Percentiles rank a stretch among this genome's conserved stretches.
phyloP scores from a whole-genome alignment of 2,329 filamentous ascomycete species.

The Dactylellina cionopaga region DNA sequence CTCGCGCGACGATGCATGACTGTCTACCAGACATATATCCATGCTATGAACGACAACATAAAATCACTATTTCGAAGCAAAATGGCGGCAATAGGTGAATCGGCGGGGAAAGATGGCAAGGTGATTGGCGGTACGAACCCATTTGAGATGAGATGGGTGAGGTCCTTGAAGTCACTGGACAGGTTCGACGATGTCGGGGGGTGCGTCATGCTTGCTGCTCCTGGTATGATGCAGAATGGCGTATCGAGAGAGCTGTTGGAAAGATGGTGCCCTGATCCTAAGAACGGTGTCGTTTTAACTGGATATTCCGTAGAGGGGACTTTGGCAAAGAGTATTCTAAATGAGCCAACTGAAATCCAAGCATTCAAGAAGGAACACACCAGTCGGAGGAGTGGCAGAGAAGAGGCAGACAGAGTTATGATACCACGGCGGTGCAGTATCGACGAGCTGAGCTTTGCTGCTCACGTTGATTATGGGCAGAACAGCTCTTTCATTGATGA shows the following conservation, averaged over 20 bases:
- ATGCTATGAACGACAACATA: constrained; percentile 99
- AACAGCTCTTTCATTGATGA: constrained; percentile 98
- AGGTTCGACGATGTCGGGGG: constrained; percentile 94
- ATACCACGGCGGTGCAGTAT: constrained; percentile 92
- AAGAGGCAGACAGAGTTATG: constrained; percentile 78
- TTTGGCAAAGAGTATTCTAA: constrained; percentile 95
- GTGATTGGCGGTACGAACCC: constrained; percentile 63
- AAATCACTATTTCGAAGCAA: constrained; percentile 65
- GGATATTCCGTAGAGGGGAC: constrained; percentile 98
- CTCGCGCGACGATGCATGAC: constrained; percentile 97
- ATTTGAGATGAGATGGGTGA: constrained; percentile 96
- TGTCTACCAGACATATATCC: constrained; percentile 97
- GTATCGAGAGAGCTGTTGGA: constrained; percentile 92
- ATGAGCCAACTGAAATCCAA: constrained; percentile 92
- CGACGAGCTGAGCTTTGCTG: constrained; percentile 93
- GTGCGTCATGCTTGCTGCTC: constrained; percentile 96
- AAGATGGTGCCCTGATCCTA: constrained; percentile 93
- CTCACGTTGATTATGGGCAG: constrained; percentile 94
- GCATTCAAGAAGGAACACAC: constrained; percentile 83
- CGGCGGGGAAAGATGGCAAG: constrained; percentile 74
- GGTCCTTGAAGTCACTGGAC: constrained; percentile 90
- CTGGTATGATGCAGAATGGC: constrained; percentile 92
- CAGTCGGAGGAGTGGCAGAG: constrained; percentile 66
- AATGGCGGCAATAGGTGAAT: constrained; percentile 79
- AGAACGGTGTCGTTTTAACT: constrained; percentile 98